Conservation (phyloP, 345 rosid species). For the Eucalyptus curtisii region DNA sequence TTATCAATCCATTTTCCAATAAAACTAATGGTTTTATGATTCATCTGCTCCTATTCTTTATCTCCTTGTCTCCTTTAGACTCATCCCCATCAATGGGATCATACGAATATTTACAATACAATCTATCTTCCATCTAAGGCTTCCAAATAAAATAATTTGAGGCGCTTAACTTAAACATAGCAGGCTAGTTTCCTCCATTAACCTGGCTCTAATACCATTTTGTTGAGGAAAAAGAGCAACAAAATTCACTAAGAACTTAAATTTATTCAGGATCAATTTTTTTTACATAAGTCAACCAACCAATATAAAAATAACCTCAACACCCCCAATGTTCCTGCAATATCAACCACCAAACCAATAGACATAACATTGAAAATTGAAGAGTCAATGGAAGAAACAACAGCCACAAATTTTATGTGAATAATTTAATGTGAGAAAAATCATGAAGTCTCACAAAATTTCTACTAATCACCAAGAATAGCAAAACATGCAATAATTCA, state of each 20-base stretch:
- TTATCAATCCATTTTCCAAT: neutral
- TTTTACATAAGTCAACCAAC: neutral
- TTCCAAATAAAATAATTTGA: neutral
- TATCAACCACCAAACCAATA: neutral
- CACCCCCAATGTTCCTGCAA: neutral
- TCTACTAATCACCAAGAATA: neutral
- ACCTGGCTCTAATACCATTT: neutral
- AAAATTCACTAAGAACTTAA: neutral
- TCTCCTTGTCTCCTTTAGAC: neutral
- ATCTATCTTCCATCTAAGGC: fast-evolving
- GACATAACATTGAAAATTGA: neutral
- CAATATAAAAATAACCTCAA: neutral
- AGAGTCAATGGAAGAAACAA: neutral
- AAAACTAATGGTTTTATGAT: neutral
- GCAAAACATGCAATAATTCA: neutral
- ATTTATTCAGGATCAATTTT: neutral
- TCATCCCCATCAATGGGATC: neutral
- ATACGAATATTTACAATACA: fast-evolving
- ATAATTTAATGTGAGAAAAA: neutral
- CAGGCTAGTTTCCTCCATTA: neutral
- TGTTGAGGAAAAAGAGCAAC: neutral
- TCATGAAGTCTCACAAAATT: neutral
- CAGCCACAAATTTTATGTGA: neutral
- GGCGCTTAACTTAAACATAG: neutral
- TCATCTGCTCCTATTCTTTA: neutral